A percentile compares a stretch with the other conserved stretches of the same genome.
Conservation (phyloP, 2,329 filamentous ascomycete genomes). For the Colletotrichum brevisporum region DNA sequence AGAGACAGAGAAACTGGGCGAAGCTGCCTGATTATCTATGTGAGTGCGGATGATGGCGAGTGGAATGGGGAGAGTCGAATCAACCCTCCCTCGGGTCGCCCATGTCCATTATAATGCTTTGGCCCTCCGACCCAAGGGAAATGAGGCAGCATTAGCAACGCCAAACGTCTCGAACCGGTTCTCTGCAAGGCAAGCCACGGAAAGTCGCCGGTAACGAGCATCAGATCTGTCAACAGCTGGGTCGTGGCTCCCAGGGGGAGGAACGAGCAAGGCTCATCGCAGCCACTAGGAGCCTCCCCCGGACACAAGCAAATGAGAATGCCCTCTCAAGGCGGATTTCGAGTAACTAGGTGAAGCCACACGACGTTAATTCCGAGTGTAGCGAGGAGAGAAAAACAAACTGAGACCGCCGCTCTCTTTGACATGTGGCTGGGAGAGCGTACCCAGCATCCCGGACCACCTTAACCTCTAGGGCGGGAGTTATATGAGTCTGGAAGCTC, state of each 20-base stretch:
- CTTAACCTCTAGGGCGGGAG: not conserved
- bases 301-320: not conserved
- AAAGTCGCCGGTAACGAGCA: not conserved
- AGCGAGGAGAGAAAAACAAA: too few relatives aligned
- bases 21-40: not conserved
- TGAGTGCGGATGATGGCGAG: not conserved
- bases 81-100: not conserved
- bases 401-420: not conserved
- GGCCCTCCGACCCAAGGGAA: not conserved
- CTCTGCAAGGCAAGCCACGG: not conserved
- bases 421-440: not conserved
- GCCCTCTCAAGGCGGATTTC: not conserved
- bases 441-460: not conserved
- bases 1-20: not conserved
- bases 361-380: too few relatives aligned
- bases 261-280: not conserved
- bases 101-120: not conserved
- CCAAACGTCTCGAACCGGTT: not conserved
- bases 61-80: not conserved
- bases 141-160: not conserved
- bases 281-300: not conserved
- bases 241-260: not conserved
- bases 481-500: not conserved
- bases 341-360: not conserved
- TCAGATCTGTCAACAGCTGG: not conserved